Evolutionary conservation across 2,329 filamentous ascomycete species (phyloP), one percentile per base, ranked within the genome.

Genomic region (Scopulariopsis brevicaulis): DNA sequence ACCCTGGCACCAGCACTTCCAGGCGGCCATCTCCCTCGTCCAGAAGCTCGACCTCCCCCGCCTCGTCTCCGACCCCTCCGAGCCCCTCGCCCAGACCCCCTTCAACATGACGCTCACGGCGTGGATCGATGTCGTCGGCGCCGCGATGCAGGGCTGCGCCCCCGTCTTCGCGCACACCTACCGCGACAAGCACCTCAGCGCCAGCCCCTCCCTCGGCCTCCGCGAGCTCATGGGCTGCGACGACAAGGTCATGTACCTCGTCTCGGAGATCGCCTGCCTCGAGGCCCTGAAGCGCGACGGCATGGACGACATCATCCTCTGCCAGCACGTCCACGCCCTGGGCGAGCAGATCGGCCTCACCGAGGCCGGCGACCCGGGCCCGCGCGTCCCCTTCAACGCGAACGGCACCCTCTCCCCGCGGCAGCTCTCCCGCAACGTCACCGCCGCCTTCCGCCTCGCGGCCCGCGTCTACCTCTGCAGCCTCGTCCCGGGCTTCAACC

Each of bases 391-490:
- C 60, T 89, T 75, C 76, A 84, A 83, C 62, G 77, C 81, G 61
- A 88, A 86, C 60, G 90, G 90, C 59, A 84, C 85, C 53, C 82
- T 96, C 63, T 86, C 86, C 58, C 88, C 92, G 3, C 89, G 88
- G 67, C 87, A 95, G 71, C 81, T 97, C 62, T 87, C 86, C 68
- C 85, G 83, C 71, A 96, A 95, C 77, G 90, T 97, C 72, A 96
- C 91, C 0, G 82, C 86, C 48, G 85, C 95, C 51, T 99, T 96
- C 83, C 89, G 93, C 65, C 77, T 96, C 57, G 93, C 93, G 2
- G 92, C 93, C 3, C 87, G 93, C 67, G 91, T 99, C 74, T 96
- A 96, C 73, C 85, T 97, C n/a, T 96, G 91, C 83, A 92, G 89
- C 68, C 79, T 99, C 40, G 89, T 97, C 0, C 93, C 93, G 0